These are phyloP conservation scores for Tetracladium marchalianum DNA, from an alignment of 495 filamentous ascomycete species.

Conservation along the genomic window DNA sequence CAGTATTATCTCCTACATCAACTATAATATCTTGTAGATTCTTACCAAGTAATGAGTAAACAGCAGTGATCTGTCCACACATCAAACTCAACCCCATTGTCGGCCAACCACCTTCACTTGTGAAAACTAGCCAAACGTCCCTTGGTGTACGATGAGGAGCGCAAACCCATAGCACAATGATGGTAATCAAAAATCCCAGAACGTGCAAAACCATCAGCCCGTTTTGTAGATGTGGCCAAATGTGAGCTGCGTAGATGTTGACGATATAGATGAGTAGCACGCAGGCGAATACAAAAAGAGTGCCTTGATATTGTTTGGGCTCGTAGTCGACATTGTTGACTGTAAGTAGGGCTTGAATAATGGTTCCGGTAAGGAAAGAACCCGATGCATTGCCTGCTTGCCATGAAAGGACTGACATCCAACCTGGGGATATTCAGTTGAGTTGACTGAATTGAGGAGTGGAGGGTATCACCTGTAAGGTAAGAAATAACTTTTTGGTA, in stretches of 20 bases:
- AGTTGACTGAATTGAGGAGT: not conserved
- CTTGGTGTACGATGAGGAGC: constrained; percentile 20
- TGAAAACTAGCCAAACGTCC: constrained; percentile 33
- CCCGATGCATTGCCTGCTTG: constrained; percentile 24
- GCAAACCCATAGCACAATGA: constrained; percentile 31
- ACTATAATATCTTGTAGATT: constrained; percentile 1
- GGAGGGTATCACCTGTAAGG: constrained; percentile 22
- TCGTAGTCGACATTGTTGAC: constrained; percentile 28
- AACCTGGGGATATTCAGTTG: constrained; percentile 20
- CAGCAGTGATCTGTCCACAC: constrained; percentile 31
- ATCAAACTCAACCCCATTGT: constrained; percentile 32
- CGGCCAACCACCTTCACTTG: constrained; percentile 30
- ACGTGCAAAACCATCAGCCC: constrained; percentile 31
- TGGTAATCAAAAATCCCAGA: constrained; percentile 34
- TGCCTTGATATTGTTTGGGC: constrained; percentile 31
- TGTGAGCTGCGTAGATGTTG: constrained; percentile 28
- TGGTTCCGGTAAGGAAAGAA: constrained; percentile 29
- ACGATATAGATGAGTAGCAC: constrained; percentile 22
- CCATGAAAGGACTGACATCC: constrained; percentile 33
- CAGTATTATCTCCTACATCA: not conserved
- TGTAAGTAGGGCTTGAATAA: constrained; percentile 34
- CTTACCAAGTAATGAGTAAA: constrained; percentile 7
- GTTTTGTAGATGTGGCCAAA: constrained; percentile 32
- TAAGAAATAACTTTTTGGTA: constrained; percentile 37
- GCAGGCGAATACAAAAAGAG: constrained; percentile 32